Evolutionary conservation across 2,329 filamentous ascomycete species (phyloP).

Genomic region (Neonectria magnoliae): DNA sequence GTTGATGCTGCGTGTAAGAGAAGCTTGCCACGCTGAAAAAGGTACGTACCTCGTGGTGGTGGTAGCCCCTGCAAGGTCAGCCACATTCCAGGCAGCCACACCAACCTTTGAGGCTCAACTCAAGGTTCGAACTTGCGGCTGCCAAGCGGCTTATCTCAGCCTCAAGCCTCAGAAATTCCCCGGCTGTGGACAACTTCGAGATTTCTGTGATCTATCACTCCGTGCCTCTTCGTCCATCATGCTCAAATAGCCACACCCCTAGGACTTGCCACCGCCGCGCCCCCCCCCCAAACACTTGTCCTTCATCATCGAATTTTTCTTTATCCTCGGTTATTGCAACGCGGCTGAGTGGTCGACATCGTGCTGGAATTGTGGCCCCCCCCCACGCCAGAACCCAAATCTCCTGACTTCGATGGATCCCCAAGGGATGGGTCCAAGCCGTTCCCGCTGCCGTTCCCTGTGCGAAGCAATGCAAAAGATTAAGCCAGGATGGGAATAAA

Average conservation of each 20-base stretch:
- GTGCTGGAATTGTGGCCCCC: constrained; percentile 17
- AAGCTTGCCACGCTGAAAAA: not conserved
- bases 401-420: constrained; percentile 32
- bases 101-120: constrained; percentile 11
- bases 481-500: not conserved
- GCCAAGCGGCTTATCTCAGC: constrained; percentile 5
- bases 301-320: not conserved
- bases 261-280: constrained; percentile 1
- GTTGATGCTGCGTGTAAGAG: not conserved
- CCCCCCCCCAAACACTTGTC: constrained; percentile 5
- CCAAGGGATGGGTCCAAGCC: not conserved
- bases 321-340: constrained; percentile 42
- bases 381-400: constrained; percentile 20
- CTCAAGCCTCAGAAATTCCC: not conserved
- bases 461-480: constrained; percentile 15
- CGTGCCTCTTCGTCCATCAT: not conserved
- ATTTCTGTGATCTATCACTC: not conserved
- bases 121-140: constrained; percentile 5
- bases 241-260: not conserved
- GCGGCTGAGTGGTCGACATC: constrained; percentile 22
- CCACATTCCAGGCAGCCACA: constrained; percentile 17
- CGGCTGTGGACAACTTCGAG: not conserved
- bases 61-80: not conserved
- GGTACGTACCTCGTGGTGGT: not conserved
- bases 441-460: constrained; percentile 6